Evolutionary conservation across 768 basidiomycete genomes (phyloP).

Genomic region (Hypholoma sublateritium): DNA sequence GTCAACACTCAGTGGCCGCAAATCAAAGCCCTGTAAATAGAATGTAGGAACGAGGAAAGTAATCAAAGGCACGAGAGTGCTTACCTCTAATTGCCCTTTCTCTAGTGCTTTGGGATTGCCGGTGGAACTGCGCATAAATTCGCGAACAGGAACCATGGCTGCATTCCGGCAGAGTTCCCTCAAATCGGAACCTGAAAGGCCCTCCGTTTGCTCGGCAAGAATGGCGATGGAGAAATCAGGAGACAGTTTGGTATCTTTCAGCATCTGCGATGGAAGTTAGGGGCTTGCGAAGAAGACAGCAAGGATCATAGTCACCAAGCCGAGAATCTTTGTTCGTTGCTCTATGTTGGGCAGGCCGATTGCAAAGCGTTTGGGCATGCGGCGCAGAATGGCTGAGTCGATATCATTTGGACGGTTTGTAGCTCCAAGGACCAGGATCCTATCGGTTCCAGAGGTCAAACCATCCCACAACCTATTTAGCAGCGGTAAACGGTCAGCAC

Average conservation of each 20-base stretch:
- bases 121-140: constrained; percentile 63
- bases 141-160: constrained; percentile 89
- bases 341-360: constrained; percentile 75
- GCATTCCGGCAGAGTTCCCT: constrained; percentile 92
- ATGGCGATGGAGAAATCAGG: constrained; percentile 56
- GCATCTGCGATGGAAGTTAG: constrained; percentile 59
- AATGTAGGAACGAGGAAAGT: neutral
- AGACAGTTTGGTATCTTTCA: constrained; percentile 71
- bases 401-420: constrained; percentile 96
- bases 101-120: constrained; percentile 41
- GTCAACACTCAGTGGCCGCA: constrained; percentile 66
- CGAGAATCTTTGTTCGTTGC: constrained; percentile 84
- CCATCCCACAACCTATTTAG: constrained; percentile 88
- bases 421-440: constrained; percentile 90
- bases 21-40: constrained; percentile 61
- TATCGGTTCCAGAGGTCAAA: constrained; percentile 72
- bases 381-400: constrained; percentile 80
- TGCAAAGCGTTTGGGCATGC: constrained; percentile 98
- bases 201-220: constrained; percentile 70
- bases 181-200: constrained; percentile 87
- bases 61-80: neutral
- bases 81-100: constrained; percentile 50
- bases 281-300: neutral
- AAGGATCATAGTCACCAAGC: constrained; percentile 49
- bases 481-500: neutral